Evolutionary conservation across 192 early-diverging fungal genomes (phyloP), one percentile per base, ranked within the genome.

Genomic region (Gryganskiella cystojenkinii): DNA sequence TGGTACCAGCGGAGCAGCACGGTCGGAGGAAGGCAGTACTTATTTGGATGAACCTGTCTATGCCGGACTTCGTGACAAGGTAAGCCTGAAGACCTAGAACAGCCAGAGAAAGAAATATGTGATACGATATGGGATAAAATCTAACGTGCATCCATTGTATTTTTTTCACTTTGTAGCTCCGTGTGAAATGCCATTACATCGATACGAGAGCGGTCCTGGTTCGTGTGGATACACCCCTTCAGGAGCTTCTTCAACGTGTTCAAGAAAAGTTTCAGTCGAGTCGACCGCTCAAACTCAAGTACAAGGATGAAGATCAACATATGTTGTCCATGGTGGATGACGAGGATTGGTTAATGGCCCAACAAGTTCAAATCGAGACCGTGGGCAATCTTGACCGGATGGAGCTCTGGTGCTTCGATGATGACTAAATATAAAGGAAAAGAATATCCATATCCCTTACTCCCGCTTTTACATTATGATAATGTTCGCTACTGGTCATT

Each of bases 251-350:
- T 9, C 50, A 67, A 34, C 68, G 83, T 2, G 83, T 93, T 0
- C 79, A 86, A 33, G 84, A 85, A 43, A 94, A 94, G 68, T 92
- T 93, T 64, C 63, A 81, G 13, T 64, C 67, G 1, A 69, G 70
- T 47, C 71, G 56, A 47, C 70, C 71, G 0, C 64, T 95, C 47
- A 81, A 84, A 25, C 81, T 98, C 45, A 88, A 92, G 70, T 98
- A 96, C 71, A 89, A 89, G 74, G 96, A 98, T 65, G 94, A 95
- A 61, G 95, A 95, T 50, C 89, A 88, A 43, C 90, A 92, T 67
- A 82, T 92, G 75, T 89, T 96, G 40, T 76, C 91, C 44, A 93
- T 98, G 89, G 92, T 90, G 35, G 95, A 97, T 82, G 90, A 98
- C 42, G 96, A 97, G 37, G 96, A 98, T 82, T 90, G 92, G 70